Base-by-base conservation (phyloP, 2,329 filamentous ascomycete species). In the Ascochyta koolunga region DNA sequence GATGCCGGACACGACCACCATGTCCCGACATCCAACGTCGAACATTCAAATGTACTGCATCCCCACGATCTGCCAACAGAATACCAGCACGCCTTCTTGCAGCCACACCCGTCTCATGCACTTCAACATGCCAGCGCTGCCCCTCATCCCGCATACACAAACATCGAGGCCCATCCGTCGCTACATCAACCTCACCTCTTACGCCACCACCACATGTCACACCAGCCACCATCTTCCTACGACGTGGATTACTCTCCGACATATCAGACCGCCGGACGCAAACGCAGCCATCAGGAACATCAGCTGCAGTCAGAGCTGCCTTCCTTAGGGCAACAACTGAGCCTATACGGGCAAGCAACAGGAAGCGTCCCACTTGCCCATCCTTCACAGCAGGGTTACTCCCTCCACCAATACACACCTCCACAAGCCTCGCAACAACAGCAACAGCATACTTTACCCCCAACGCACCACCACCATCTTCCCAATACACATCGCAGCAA, bases 391-490 rank as follows among this genome's bases (percentile, higher is more conserved):
- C 73, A 76, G 60, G 65, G 65, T 47, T 72, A 72, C 53, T 64
- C 68, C 44, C 60, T 76, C 29, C 69, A 75, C 21, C 72, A 74
- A 48, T 76, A 73, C 56, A 68, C 61, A 21, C 69, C 63, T 50
- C 59, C 65, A 37, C 46, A 63, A 59, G 56, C 63, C 45, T 60
- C 61, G 41, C 66, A 70, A 32, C 66, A 69, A 36, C 62, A 62
- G 42, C 66, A 70, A 19, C 60, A 24, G 8, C 22, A 60, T 42
- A 49, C 62, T 46, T 61, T 66, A 50, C 69, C 65, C 56, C 70
- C 62, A 39, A 65, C 67, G 37, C 90, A 96, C 69, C 90, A 93
- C 67, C 92, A 96, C 67, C 90, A 93, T 66, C 87, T 88, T 36
- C 90, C 91, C 42, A 86, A 91, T 61, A 87, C 89, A 58, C 63